Conservation (phyloP, 176 grass and related monocot species). For the Juncus effusus region DNA sequence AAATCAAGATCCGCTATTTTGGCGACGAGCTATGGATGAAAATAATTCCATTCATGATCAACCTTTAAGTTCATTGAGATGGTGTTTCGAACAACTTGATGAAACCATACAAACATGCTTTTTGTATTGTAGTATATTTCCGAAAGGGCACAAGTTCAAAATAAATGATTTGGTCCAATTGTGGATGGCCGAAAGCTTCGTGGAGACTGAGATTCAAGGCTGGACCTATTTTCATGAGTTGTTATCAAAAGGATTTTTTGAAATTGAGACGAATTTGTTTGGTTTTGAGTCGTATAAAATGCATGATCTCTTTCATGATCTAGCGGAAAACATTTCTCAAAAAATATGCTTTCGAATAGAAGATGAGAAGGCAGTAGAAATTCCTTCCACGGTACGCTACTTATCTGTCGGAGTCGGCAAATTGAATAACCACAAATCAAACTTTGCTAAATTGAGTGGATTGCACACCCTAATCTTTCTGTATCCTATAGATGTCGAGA, state of each 20-base stretch:
- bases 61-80: constrained; percentile 3
- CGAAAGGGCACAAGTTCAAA: constrained; percentile 21
- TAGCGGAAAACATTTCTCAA: constrained; percentile 8
- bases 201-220: neutral
- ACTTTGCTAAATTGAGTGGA: neutral
- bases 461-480: constrained; percentile 5
- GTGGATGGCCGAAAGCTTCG: constrained; percentile 35
- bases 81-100: constrained; percentile 27
- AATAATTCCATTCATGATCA: neutral
- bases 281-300: neutral
- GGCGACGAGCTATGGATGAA: neutral
- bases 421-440: neutral
- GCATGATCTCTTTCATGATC: constrained; percentile 26
- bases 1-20: neutral
- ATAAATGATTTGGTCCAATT: constrained; percentile 25
- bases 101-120: constrained; percentile 22
- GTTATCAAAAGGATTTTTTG: neutral
- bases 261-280: neutral
- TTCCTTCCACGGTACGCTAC: neutral
- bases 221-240: constrained; percentile 7
- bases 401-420: neutral
- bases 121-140: constrained; percentile 38
- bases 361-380: neutral
- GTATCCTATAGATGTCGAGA: neutral
- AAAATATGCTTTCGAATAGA: constrained; percentile 2